phyloP scores from a whole-genome alignment of 2,329 filamentous ascomycete species.

The Aspergillus sp. region DNA sequence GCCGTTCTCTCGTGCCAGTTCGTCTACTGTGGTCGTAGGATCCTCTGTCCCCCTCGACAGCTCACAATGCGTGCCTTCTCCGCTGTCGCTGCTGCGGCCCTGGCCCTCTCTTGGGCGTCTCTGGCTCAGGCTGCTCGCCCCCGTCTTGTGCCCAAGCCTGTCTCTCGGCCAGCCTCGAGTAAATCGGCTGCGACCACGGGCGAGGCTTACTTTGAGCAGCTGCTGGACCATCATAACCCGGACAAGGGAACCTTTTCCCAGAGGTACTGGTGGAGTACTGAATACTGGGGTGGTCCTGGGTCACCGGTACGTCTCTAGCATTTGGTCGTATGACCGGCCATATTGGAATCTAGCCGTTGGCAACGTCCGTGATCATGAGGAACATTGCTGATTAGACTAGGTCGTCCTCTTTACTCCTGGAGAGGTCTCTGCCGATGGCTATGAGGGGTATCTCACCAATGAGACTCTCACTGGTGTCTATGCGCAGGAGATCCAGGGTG shows the following conservation, averaged over 20 bases:
- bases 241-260: constrained; percentile 58
- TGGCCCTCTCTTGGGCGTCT: constrained; percentile 1
- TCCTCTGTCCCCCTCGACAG: not conserved
- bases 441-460: constrained; percentile 55
- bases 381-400: constrained; percentile 25
- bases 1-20: not conserved
- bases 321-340: not conserved
- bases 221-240: constrained; percentile 61
- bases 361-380: not conserved
- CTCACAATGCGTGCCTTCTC: constrained; percentile 4
- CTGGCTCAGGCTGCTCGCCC: not conserved
- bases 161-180: not conserved
- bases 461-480: constrained; percentile 52
- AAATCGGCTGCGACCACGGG: not conserved
- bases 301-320: constrained; percentile 49
- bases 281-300: constrained; percentile 57
- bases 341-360: not conserved
- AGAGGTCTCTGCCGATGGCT: constrained; percentile 51
- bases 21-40: not conserved
- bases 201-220: constrained; percentile 50
- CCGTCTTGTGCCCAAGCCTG: not conserved
- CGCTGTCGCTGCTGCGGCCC: not conserved
- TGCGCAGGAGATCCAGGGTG: constrained; percentile 56
- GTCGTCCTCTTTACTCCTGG: constrained; percentile 57
- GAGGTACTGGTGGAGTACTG: constrained; percentile 55